A percentile compares a stretch with the other conserved stretches of the same genome.
Evolutionary conservation across 306 rosid genomes (phyloP).

Genomic region (Prosopis cineraria): DNA sequence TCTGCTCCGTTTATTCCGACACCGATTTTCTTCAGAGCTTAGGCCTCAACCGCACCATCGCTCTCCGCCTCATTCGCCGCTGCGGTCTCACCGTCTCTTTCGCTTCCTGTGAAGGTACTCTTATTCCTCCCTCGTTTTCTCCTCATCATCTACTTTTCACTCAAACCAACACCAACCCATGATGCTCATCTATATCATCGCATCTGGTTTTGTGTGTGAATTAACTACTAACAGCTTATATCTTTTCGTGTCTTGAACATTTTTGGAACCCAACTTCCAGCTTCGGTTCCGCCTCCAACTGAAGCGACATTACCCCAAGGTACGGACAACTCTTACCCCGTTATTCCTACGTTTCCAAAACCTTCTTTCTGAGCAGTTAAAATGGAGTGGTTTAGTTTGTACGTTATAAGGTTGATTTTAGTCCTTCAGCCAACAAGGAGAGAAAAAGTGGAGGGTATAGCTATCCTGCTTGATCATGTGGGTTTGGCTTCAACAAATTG

Average conservation of each 20-base stretch:
- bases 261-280: not conserved
- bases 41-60: slow-evolving; percentile 29
- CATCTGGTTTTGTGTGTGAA: not conserved
- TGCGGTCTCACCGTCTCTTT: slow-evolving; percentile 44
- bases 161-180: not conserved
- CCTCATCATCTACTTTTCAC: not conserved
- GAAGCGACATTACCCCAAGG: slow-evolving; percentile 29
- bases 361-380: not conserved
- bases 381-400: not conserved
- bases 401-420: not conserved
- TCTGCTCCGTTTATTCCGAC: slow-evolving; percentile 47
- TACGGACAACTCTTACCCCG: not conserved
- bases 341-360: not conserved
- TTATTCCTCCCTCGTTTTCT: not conserved
- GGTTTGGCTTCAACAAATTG: not conserved
- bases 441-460: not conserved
- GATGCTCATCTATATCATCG: too few relatives aligned
- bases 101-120: not conserved
- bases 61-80: slow-evolving; percentile 35
- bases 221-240: not conserved
- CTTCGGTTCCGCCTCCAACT: slow-evolving; percentile 17
- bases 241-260: not conserved
- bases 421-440: not conserved
- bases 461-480: not conserved
- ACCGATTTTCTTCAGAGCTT: slow-evolving; percentile 32